A percentile compares a stretch with the other conserved stretches of the same genome.
Conservation (phyloP, 331 rosid genomes). For the Malus hybrid region DNA sequence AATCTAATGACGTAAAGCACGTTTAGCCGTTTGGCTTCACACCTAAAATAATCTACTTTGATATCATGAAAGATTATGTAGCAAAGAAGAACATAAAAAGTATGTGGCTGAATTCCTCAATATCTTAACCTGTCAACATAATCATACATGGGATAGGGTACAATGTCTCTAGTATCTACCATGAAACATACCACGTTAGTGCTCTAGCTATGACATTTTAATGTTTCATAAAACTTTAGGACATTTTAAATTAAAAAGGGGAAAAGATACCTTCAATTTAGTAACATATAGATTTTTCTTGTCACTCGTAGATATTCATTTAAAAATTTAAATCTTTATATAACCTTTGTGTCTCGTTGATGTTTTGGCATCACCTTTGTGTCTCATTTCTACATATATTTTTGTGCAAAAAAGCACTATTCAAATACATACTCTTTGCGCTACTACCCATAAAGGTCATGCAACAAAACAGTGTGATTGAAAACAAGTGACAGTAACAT, state of each 20-base stretch:
- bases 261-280: background rate
- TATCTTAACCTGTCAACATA: no score
- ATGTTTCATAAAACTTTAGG: background rate
- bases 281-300: background rate
- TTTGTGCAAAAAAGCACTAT: conserved; percentile 3
- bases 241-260: background rate
- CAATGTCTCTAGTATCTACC: background rate
- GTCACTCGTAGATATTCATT: background rate
- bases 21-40: no score
- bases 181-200: background rate
- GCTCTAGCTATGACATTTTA: background rate
- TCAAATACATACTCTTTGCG: background rate
- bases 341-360: background rate
- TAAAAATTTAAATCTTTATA: background rate
- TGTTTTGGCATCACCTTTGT: background rate
- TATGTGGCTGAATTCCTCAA: no score
- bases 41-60: no score
- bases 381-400: background rate
- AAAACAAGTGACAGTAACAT: background rate
- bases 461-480: background rate
- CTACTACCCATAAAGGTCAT: background rate
- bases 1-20: no score
- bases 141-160: no score
- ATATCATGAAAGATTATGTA: no score
- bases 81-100: no score